Conservation (phyloP, 2,329 filamentous ascomycete species). For the Hymenotorrendiella dingleyae region DNA sequence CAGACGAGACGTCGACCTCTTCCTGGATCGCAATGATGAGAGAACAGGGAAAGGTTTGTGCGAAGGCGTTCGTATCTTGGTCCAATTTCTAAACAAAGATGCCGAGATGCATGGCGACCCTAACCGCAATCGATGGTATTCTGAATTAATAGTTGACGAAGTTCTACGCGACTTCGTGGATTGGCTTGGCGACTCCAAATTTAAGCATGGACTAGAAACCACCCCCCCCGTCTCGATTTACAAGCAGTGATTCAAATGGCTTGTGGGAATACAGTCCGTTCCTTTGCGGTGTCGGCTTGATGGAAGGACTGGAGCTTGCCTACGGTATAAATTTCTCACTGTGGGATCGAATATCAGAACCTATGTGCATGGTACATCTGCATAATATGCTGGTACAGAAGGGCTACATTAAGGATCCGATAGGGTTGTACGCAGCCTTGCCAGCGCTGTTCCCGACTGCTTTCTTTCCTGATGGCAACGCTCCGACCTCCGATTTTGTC, state of each 20-base stretch:
- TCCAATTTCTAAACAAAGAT: constrained; percentile 29
- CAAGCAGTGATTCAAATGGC: constrained; percentile 36
- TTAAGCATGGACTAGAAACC: constrained; percentile 29
- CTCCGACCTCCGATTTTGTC: too few species aligned
- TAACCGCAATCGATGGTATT: constrained; percentile 6
- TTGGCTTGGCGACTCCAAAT: constrained; percentile 35
- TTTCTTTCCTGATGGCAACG: too few species aligned
- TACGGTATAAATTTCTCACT: constrained; percentile 33
- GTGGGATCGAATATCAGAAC: constrained; percentile 37
- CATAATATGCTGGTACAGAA: too few species aligned
- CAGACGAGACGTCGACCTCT: constrained; percentile 37
- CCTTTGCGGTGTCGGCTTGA: constrained; percentile 40
- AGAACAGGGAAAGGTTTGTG: constrained; percentile 29
- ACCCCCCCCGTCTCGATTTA: constrained; percentile 39
- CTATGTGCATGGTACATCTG: constrained; percentile 37
- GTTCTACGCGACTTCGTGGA: constrained; percentile 31
- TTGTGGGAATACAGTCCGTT: constrained; percentile 45
- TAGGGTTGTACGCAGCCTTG: too few species aligned
- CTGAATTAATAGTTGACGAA: constrained; percentile 21
- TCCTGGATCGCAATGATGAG: constrained; percentile 35
- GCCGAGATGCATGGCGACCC: constrained; percentile 19
- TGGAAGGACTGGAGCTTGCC: constrained; percentile 37
- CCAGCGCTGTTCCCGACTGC: too few species aligned
- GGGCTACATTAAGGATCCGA: too few species aligned
- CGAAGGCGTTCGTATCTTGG: constrained; percentile 27